Percentiles rank a stretch among this genome's conserved stretches.
These are phyloP conservation scores for Mesembryanthemum crystallinum DNA, from an alignment of 148 eudicot genomes.

Conservation along the genomic window DNA sequence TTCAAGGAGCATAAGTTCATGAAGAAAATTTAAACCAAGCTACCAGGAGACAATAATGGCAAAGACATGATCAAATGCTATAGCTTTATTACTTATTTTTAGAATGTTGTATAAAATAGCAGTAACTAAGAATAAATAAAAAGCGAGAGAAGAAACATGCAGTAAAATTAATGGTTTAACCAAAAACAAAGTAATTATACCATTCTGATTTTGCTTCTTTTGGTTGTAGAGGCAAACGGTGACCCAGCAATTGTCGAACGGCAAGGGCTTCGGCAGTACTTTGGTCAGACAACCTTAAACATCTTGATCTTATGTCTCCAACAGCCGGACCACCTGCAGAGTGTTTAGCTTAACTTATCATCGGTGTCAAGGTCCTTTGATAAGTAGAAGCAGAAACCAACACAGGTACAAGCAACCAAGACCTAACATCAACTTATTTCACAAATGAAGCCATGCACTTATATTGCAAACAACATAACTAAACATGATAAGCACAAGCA, in stretches of 20 bases:
- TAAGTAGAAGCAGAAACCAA: neutral
- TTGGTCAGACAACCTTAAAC: conserved; percentile 85
- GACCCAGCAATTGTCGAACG: conserved; percentile 79
- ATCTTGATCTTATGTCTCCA: conserved; percentile 98
- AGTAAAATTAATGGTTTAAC: conserved; percentile 7
- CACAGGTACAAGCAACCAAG: neutral
- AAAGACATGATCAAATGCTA: neutral
- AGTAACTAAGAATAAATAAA: neutral
- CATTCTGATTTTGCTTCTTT: conserved; percentile 81
- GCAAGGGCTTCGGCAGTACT: conserved; percentile 93
- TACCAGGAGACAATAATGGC: neutral
- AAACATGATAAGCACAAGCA: conserved; percentile 8
- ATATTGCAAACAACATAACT: neutral
- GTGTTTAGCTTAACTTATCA: conserved; percentile 8
- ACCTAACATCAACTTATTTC: conserved; percentile 1
- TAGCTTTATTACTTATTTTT: neutral
- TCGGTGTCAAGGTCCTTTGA: neutral
- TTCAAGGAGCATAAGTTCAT: neutral
- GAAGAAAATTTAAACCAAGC: neutral
- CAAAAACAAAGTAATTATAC: conserved; percentile 33
- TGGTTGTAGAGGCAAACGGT: conserved; percentile 75
- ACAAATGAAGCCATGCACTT: neutral
- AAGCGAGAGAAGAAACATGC: conserved; percentile 20
- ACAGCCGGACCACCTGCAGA: conserved; percentile 93
- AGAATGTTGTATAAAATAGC: conserved; percentile 2